A percentile compares a stretch with the other conserved stretches of the same genome.
These are phyloP conservation scores for Saccharomycopsis synnaedendra DNA, from an alignment of 805 yeast genomes.

Conservation along the genomic window DNA sequence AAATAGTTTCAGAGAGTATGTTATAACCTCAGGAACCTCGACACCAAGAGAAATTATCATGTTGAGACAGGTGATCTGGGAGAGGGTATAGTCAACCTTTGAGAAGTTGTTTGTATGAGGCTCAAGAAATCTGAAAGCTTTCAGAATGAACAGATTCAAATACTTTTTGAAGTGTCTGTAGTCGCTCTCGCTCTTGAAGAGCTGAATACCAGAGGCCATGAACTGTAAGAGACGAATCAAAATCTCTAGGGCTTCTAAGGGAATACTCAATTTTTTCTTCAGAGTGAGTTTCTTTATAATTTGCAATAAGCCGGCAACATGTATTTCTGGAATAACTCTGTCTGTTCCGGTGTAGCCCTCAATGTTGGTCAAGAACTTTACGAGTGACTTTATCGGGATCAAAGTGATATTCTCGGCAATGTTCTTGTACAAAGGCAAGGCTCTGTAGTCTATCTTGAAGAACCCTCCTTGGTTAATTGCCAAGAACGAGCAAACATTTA, in stretches of 20 bases:
- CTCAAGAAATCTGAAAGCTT: neutral
- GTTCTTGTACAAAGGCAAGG: no score
- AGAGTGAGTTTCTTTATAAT: conserved; percentile 17
- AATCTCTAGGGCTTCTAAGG: conserved; percentile 20
- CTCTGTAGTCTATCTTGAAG: conserved; percentile 35
- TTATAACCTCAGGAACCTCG: conserved; percentile 18
- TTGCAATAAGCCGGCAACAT: conserved; percentile 21
- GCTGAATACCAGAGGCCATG: conserved; percentile 2
- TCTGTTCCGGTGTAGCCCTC: conserved; percentile 22
- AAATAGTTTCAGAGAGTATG: conserved; percentile 30
- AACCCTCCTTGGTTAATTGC: conserved; percentile 36
- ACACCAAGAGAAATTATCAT: conserved; percentile 31
- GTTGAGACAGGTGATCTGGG: conserved; percentile 35
- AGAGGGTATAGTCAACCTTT: conserved; percentile 8
- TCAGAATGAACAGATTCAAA: neutral
- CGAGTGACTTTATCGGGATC: conserved; percentile 21
- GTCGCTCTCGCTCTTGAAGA: neutral
- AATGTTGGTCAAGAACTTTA: conserved; percentile 26
- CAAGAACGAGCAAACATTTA: conserved; percentile 10
- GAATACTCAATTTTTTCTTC: neutral
- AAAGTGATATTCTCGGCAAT: conserved; percentile 18
- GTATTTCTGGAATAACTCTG: conserved; percentile 19
- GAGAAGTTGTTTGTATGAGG: conserved; percentile 25
- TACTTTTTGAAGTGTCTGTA: neutral
- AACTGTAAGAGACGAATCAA: conserved; percentile 18